Base-by-base conservation (phyloP, 345 rosid genomes). In the Durio zibethinus region DNA sequence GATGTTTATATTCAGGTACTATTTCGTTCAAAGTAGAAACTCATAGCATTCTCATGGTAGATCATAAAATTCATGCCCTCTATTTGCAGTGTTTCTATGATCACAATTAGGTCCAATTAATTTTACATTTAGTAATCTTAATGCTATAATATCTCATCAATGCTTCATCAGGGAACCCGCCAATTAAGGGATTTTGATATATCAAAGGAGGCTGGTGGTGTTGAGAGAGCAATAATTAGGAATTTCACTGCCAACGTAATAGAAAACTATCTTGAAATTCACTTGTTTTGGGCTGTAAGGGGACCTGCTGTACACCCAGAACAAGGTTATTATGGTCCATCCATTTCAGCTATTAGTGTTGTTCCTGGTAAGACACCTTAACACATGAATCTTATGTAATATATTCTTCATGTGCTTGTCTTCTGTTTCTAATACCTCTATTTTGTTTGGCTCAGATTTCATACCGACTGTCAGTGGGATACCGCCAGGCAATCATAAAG, bases 211-310 rank as follows among this genome's bases (percentile, higher is more conserved):
- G 82, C 82, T 33, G 85, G 82, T 40, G 85, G 82, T 7, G 80
- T 75, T 23, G 23, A 63, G 10, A 76, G 25, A 73, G 82, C 87
- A 14, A 57, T 76, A 54, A 76, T 31, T 5, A 78, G 10, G 65
- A 73, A 21, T 69, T 88, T 87, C 68, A 87, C 76, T 69, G 82
- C 82, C 53, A 79, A 73, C 29, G 90, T 88, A 72, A 65, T 85
- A 0, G 91, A 83, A 66, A 90, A 85, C 78, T 42, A 88, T 79
- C 73, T 88, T 4, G 91, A 90, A 75, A 81, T 90, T 54, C 93
- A 88, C 83, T 81, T 90, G 69, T 87, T 90, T 74, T 90, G 93
- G 93, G 89, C 93, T 84, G 93, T 64, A 88, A 90, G 78, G 91
- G 93, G 31, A 84, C 91, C n/a, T 85, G 89, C 48, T 83, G 90